These are phyloP conservation scores for Lagenidium sp. DNA, from an alignment of 352 stramenopile species.

Conservation along the genomic window DNA sequence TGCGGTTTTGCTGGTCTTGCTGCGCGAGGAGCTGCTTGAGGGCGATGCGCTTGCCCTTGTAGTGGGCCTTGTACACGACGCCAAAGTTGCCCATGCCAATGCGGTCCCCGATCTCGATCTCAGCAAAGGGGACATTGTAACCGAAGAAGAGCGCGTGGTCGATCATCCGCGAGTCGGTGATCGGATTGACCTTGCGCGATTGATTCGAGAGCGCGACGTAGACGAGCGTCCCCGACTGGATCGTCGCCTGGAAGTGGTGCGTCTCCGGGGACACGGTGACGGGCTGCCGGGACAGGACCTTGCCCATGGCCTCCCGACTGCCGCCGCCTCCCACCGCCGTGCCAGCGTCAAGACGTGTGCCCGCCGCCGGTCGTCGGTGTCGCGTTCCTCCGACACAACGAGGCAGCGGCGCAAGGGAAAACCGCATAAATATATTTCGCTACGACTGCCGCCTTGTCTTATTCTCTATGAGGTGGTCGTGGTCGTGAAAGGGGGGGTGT, in stretches of 20 bases:
- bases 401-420: too few relatives aligned
- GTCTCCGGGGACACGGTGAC: conserved; percentile 53
- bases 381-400: too few relatives aligned
- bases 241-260: conserved; percentile 51
- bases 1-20: conserved; percentile 41
- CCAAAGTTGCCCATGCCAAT: conserved; percentile 70
- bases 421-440: too few relatives aligned
- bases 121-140: conserved; percentile 49
- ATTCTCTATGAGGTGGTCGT: neutral
- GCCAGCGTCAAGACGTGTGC: too few relatives aligned
- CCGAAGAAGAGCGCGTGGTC: conserved; percentile 60
- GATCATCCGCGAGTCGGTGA: conserved; percentile 50
- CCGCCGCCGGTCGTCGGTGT: too few relatives aligned
- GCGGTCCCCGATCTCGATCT: conserved; percentile 56
- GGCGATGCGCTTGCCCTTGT: conserved; percentile 63
- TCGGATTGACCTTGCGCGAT: conserved; percentile 31
- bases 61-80: conserved; percentile 71
- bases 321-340: too few relatives aligned
- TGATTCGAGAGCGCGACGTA: conserved; percentile 67
- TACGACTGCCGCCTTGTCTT: too few relatives aligned
- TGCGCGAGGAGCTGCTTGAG: conserved; percentile 56
- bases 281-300: conserved; percentile 36
- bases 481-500: too few relatives aligned
- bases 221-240: conserved; percentile 60
- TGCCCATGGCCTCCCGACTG: too few relatives aligned